Conservation (phyloP, 331 rosid species). For the Dryas integrifolia region DNA sequence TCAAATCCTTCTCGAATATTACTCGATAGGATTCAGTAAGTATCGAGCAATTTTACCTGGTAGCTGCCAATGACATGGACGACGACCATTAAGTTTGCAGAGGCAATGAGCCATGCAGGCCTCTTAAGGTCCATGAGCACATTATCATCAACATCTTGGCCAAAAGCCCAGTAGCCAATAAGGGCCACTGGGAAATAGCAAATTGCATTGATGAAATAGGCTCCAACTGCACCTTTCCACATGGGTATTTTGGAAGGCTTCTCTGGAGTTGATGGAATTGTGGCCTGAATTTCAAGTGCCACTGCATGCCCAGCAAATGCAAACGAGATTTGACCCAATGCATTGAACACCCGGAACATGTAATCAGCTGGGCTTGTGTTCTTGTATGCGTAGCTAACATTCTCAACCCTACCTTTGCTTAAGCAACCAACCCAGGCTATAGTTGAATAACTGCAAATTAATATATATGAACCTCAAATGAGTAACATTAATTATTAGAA, state of each 20-base stretch:
- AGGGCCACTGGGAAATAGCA: conserved; percentile 92
- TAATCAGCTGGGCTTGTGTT: conserved; percentile 50
- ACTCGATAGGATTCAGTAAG: neutral
- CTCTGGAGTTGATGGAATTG: conserved; percentile 83
- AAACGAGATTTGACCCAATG: conserved; percentile 80
- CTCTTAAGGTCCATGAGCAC: conserved; percentile 56
- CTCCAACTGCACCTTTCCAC: conserved; percentile 86
- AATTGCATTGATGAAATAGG: conserved; percentile 69
- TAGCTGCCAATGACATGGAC: conserved; percentile 88
- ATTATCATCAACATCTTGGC: conserved; percentile 73
- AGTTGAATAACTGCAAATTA: conserved; percentile 69
- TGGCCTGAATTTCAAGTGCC: conserved; percentile 87
- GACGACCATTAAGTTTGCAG: conserved; percentile 96
- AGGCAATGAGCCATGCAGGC: conserved; percentile 84
- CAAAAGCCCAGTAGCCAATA: conserved; percentile 82
- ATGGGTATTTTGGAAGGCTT: conserved; percentile 71
- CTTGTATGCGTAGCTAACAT: conserved; percentile 81
- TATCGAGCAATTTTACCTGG: conserved; percentile 45
- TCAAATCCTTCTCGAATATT: too few species aligned
- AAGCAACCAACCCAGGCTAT: conserved; percentile 86
- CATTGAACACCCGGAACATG: conserved; percentile 70
- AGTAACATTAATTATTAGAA: too few species aligned
- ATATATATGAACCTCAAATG: too few species aligned
- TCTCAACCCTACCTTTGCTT: conserved; percentile 48
- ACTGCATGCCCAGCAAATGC: conserved; percentile 94